These are phyloP conservation scores for Fusarium burgessii DNA, from an alignment of 2,329 filamentous ascomycete species.

Conservation along the genomic window DNA sequence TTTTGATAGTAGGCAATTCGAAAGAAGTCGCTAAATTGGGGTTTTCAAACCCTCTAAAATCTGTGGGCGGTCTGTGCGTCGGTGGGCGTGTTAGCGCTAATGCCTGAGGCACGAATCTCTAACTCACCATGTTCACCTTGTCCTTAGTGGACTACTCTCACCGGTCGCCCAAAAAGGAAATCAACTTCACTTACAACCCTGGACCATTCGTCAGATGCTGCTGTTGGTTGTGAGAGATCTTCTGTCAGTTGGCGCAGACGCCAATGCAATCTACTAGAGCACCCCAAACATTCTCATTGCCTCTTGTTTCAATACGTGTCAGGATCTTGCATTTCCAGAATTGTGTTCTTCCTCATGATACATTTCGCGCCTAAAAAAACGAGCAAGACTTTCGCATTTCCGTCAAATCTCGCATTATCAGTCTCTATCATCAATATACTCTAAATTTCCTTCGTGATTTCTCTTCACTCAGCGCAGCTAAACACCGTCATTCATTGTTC, in stretches of 20 bases:
- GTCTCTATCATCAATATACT: background rate
- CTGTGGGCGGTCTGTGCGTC: slow-evolving; percentile 28
- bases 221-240: no score
- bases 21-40: slow-evolving; percentile 55
- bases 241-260: no score
- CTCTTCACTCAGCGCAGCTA: no score
- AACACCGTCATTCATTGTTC: no score
- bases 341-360: background rate
- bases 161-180: slow-evolving; percentile 1
- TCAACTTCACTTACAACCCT: background rate
- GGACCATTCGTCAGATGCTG: no score
- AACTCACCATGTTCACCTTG: slow-evolving; percentile 8
- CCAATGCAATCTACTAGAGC: no score
- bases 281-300: no score
- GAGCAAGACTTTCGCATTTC: background rate
- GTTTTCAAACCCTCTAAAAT: slow-evolving; percentile 54
- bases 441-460: background rate
- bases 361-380: background rate
- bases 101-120: slow-evolving; percentile 30
- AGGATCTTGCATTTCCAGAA: no score
- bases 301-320: background rate
- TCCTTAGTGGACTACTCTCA: background rate
- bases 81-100: background rate
- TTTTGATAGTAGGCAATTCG: slow-evolving; percentile 47
- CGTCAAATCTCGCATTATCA: background rate